Evolutionary conservation across 257 asterid genomes (phyloP), one percentile per base, ranked within the genome.

Genomic region (Parsonsia alboflavescens): DNA sequence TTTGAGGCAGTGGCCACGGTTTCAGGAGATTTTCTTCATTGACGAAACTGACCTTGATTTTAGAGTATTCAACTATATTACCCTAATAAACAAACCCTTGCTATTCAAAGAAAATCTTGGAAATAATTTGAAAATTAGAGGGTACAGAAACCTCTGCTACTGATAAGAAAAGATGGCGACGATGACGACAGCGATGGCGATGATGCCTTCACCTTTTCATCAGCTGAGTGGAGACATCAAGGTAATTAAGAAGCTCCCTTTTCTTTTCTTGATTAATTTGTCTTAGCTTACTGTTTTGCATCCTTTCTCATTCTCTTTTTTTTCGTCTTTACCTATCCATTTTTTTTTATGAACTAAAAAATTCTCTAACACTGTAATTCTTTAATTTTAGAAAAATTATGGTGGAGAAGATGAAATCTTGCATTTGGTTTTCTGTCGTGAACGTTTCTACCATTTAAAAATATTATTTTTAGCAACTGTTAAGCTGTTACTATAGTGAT

Each of bases 121-220:
- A 22, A 57, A n/a, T 22, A 57, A 57, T 57, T 10, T 57, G 6
- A 49, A 57, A 57, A 7, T 22, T 57, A 5, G 33, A 42, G 46
- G 0, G 4, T 42, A 42, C 46, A n/a, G 30, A 57, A 56, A 1
- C 63, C 10, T 62, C 24, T 30, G 45, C 68, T 28, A 15, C 45
- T 62, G 68, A 62, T 62, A 62, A 62, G 44, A 62, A 62, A 62
- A 33, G 68, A 62, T 62, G 22, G 68, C 45, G 12, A 33, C 68
- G 45, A 62, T 62, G 67, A 33, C 44, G 22, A 33, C 68, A 13
- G 15, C 45, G 30, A 15, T 17, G 45, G 68, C 39, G 46, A 16
- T 62, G 24, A 30, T 30, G 68, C 30, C n/a, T 36, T 30, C 68
- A 33, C 24, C 45, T 30, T 30, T 33, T 36, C 12, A 6, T 62